phyloP scores from a whole-genome alignment of 805 yeast species.

The Torulaspora delbrueckii region DNA sequence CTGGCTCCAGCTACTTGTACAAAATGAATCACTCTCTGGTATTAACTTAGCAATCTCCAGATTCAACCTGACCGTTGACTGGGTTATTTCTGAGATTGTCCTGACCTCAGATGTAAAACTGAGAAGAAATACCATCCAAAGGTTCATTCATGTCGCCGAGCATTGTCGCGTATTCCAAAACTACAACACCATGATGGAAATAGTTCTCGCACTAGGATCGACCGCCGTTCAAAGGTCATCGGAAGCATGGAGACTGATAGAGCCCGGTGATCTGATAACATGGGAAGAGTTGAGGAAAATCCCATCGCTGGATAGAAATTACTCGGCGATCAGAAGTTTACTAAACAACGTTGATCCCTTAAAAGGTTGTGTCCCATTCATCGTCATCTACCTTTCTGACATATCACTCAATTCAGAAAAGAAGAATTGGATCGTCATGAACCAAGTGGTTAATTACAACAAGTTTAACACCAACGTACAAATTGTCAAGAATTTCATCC shows the following conservation, averaged over 20 bases:
- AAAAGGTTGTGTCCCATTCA: constrained; percentile 83
- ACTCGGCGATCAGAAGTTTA: constrained; percentile 51
- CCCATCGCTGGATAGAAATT: constrained; percentile 72
- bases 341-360: constrained; percentile 51
- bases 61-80: constrained; percentile 82
- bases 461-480: constrained; percentile 72
- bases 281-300: constrained; percentile 65
- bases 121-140: constrained; percentile 66
- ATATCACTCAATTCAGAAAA: constrained; percentile 59
- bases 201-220: constrained; percentile 73
- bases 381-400: constrained; percentile 81
- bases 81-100: constrained; percentile 86
- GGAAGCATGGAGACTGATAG: constrained; percentile 69
- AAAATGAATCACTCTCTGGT: constrained; percentile 57
- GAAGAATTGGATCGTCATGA: constrained; percentile 32
- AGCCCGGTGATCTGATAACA: constrained; percentile 64
- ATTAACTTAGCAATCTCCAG: constrained; percentile 77
- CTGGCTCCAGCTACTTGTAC: constrained; percentile 74
- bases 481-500: constrained; percentile 70
- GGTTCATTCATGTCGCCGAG: constrained; percentile 82
- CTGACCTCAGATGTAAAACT: constrained; percentile 58
- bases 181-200: constrained; percentile 82
- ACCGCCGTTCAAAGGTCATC: constrained; percentile 53
- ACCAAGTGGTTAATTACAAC: constrained; percentile 61
- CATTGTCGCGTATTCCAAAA: constrained; percentile 70